Evolutionary conservation across 2,329 filamentous ascomycete species (phyloP).

Genomic region (Alternaria infectoria): DNA sequence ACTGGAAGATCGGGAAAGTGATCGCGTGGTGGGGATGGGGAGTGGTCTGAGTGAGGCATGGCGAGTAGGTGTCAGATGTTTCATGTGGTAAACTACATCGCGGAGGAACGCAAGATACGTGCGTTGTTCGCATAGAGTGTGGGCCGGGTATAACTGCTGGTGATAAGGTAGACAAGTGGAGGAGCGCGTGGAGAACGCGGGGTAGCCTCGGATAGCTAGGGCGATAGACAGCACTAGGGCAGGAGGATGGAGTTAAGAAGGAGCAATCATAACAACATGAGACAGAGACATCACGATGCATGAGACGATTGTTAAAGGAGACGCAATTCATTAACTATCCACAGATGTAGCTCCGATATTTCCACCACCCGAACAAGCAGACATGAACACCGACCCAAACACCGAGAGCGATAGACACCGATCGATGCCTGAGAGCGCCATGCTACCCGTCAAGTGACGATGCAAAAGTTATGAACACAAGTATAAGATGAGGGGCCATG

Average conservation of each 20-base stretch:
- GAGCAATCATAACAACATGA: background rate
- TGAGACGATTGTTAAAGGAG: conserved; percentile 14
- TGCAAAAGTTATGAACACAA: conserved; percentile 49
- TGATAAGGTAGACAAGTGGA: background rate
- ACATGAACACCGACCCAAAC: conserved; percentile 25
- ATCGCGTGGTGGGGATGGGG: conserved; percentile 14
- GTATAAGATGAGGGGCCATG: conserved; percentile 36
- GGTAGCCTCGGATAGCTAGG: conserved; percentile 2
- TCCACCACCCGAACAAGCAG: conserved; percentile 30
- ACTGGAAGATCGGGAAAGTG: conserved; percentile 46
- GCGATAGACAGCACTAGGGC: background rate
- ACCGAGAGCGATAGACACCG: conserved; percentile 22
- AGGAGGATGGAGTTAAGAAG: background rate
- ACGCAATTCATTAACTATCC: conserved; percentile 48
- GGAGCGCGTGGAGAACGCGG: conserved; percentile 1
- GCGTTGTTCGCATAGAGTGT: background rate
- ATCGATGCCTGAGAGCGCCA: conserved; percentile 23
- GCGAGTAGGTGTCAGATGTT: background rate
- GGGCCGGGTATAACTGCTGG: background rate
- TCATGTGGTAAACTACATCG: background rate
- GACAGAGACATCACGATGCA: background rate
- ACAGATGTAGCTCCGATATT: conserved; percentile 42
- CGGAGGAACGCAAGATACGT: background rate
- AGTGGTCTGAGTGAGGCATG: conserved; percentile 33
- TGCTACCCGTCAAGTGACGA: conserved; percentile 31